Base-by-base conservation (phyloP, 371 early-diverging fungal species). In the Blakeslea trispora region DNA sequence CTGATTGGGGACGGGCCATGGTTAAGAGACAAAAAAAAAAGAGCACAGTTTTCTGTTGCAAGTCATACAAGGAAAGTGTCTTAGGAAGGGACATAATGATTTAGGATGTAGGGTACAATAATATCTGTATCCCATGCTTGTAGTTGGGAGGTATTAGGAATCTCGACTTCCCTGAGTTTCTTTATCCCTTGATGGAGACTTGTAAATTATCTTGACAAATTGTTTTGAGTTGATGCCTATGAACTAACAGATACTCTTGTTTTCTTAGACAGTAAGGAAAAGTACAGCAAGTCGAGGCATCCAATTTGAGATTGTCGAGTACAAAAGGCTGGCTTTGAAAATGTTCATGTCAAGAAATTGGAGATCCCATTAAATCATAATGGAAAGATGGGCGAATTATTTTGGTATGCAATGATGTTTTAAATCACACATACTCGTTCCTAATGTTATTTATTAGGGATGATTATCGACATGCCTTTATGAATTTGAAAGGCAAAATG, bases 311-410 rank as follows among this genome's bases (percentile, higher is more conserved):
- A 48, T 46, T 18, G 55, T 0, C 45, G 52, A n/a, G 39, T 63
- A 34, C 3, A 17, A 11, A 43, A 53, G 23, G 54, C 63, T 21
- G 58, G 58, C 2, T 63, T 63, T 34, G 42, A 28, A 3, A 47
- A 63, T 40, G 10, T 53, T 7, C 19, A 37, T 2, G 50, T 43
- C 5, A 21, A 46, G 7, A 40, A 35, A 9, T 44, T 24, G 1
- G 10, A 42, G 4, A 50, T 69, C 17, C 67, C 70, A 14, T 24
- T 73, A 22, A 65, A 65, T n/a, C 66, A 65, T 21, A 45, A 41
- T 32, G 61, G 57, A 0, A 65, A 65, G 40, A 24, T 55, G 7
- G 66, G 66, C 2, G 39, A 60, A 28, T 46, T 65, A 6, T 43
- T 55, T n/a, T 65, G 66, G 66, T 63, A 57, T 59, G 50, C 18